Conservation (phyloP, 371 early-diverging fungal genomes). For the Zychaea mexicana region DNA sequence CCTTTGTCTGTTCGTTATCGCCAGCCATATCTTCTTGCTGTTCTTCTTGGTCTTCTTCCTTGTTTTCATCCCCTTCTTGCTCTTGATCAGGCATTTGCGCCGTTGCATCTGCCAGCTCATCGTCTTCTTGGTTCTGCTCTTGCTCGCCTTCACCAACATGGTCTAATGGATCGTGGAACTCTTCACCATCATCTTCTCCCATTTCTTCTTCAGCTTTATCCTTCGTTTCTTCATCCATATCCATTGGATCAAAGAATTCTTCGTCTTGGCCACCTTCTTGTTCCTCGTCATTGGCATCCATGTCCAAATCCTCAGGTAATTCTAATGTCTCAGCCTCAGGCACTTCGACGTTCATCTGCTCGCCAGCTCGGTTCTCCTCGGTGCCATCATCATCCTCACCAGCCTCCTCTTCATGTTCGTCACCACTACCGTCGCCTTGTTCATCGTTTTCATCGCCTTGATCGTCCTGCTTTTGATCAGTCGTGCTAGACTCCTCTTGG, state of each 20-base stretch:
- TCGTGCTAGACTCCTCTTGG: slow-evolving; percentile 31
- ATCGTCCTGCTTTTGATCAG: slow-evolving; percentile 49
- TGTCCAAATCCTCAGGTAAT: slow-evolving; percentile 66
- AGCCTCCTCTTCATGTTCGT: slow-evolving; percentile 24
- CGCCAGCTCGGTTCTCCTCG: slow-evolving; percentile 50
- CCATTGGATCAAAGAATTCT: slow-evolving; percentile 48
- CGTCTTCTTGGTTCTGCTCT: slow-evolving; percentile 37
- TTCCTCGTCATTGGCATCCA: slow-evolving; percentile 55
- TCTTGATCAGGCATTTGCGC: slow-evolving; percentile 32
- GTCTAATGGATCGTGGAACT: slow-evolving; percentile 48
- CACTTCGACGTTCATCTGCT: slow-evolving; percentile 60
- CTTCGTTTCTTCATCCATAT: slow-evolving; percentile 38
- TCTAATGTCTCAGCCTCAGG: slow-evolving; percentile 66
- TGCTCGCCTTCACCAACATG: slow-evolving; percentile 22
- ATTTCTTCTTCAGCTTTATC: slow-evolving; percentile 36
- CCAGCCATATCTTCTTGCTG: slow-evolving; percentile 22
- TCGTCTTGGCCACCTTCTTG: slow-evolving; percentile 39
- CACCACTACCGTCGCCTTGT: slow-evolving; percentile 18
- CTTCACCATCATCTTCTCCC: slow-evolving; percentile 28
- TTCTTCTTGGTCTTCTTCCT: slow-evolving; percentile 56
- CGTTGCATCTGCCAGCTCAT: slow-evolving; percentile 36
- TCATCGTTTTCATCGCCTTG: slow-evolving; percentile 49
- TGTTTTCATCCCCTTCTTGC: slow-evolving; percentile 38
- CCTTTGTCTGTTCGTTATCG: slow-evolving; percentile 15
- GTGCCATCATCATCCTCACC: slow-evolving; percentile 42